phyloP scores from a whole-genome alignment of 768 basidiomycete species.

The Naematelia encephala region DNA sequence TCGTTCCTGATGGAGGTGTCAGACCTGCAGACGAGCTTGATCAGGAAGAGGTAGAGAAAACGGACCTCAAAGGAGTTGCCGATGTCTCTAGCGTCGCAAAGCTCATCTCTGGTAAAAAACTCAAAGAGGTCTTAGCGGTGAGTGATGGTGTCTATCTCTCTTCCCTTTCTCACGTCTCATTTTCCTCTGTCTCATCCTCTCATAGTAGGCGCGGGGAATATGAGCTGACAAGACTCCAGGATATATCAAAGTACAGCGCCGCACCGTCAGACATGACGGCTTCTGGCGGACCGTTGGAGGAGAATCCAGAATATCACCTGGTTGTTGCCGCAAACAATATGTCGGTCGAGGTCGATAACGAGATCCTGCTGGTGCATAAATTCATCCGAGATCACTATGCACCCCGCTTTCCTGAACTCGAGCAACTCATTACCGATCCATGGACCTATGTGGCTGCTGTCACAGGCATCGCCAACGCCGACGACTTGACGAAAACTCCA shows the following conservation, averaged over 20 bases:
- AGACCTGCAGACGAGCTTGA: slow-evolving; percentile 95
- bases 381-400: slow-evolving; percentile 98
- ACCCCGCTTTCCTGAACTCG: slow-evolving; percentile 91
- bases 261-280: slow-evolving; percentile 75
- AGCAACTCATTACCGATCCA: slow-evolving; percentile 88
- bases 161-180: neutral
- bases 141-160: slow-evolving; percentile 8
- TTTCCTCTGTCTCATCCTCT: neutral
- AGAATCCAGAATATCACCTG: slow-evolving; percentile 91
- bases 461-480: slow-evolving; percentile 76
- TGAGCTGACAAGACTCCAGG: slow-evolving; percentile 55
- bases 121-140: slow-evolving; percentile 82
- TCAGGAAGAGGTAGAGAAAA: slow-evolving; percentile 85
- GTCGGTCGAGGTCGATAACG: slow-evolving; percentile 97
- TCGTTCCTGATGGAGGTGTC: slow-evolving; percentile 64
- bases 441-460: slow-evolving; percentile 89
- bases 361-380: slow-evolving; percentile 96
- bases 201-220: neutral
- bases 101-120: slow-evolving; percentile 78
- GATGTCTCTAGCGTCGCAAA: slow-evolving; percentile 87
- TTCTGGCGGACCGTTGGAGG: slow-evolving; percentile 64
- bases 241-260: slow-evolving; percentile 79
- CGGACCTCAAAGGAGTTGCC: slow-evolving; percentile 80
- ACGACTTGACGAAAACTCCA: slow-evolving; percentile 83
- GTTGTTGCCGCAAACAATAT: slow-evolving; percentile 98